A percentile compares a stretch with the other conserved stretches of the same genome.
These are phyloP conservation scores for Xylaria acuta DNA, from an alignment of 495 filamentous ascomycete species.

Conservation along the genomic window DNA sequence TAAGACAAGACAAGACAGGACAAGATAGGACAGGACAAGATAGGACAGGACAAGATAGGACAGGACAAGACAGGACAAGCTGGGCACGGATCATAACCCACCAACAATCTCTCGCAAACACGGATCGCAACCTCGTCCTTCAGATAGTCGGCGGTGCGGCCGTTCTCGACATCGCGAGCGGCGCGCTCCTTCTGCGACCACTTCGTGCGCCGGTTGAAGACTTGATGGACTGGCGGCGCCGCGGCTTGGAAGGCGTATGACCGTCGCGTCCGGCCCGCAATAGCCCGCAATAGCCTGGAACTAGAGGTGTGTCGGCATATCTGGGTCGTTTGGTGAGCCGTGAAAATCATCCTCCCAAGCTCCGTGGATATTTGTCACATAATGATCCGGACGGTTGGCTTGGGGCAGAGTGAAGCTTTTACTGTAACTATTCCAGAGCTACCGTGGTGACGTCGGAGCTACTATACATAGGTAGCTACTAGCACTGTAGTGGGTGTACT, in stretches of 20 bases:
- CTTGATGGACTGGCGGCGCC: constrained; percentile 76
- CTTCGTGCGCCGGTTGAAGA: constrained; percentile 90
- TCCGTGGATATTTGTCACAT: constrained; percentile 20
- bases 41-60: too few relatives aligned
- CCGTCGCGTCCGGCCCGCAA: constrained; percentile 44
- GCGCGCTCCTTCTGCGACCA: constrained; percentile 89
- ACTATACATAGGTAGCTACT: not conserved
- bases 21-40: too few relatives aligned
- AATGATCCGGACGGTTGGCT: constrained; percentile 11
- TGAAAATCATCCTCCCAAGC: constrained; percentile 37
- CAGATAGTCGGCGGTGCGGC: constrained; percentile 85
- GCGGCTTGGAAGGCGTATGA: constrained; percentile 78
- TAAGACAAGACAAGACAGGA: not conserved
- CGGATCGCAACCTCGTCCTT: constrained; percentile 88
- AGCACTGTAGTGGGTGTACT: not conserved
- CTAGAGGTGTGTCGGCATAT: constrained; percentile 21
- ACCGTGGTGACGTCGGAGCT: constrained; percentile 16
- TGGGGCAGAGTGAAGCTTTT: constrained; percentile 14
- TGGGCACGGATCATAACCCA: constrained; percentile 42
- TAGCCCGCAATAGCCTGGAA: not conserved
- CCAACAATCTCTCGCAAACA: constrained; percentile 85
- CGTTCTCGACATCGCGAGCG: constrained; percentile 69
- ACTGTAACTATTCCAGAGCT: not conserved
- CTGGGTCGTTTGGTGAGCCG: constrained; percentile 28
- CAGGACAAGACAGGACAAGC: not conserved